Percentiles rank a stretch among this genome's conserved stretches.
These are phyloP conservation scores for Ilyonectria destructans DNA, from an alignment of 2,329 filamentous ascomycete genomes.

Conservation along the genomic window DNA sequence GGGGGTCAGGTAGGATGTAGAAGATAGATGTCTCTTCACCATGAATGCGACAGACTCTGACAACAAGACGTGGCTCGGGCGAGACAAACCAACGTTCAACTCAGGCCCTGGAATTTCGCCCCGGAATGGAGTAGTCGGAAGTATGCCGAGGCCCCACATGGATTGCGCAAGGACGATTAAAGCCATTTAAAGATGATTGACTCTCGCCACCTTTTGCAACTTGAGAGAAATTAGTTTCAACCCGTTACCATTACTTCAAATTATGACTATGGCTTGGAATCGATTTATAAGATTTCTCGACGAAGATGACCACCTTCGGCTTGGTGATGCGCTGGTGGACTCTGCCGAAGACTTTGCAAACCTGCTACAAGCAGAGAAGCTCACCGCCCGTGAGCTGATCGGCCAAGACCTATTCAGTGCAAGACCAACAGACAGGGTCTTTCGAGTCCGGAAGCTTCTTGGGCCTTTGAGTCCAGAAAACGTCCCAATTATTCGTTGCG, in stretches of 20 bases:
- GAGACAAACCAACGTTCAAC: no score
- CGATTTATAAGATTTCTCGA: slow-evolving; percentile 29
- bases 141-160: not conserved
- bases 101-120: no score
- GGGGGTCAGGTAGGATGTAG: no score
- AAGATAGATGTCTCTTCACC: no score
- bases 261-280: slow-evolving; percentile 22
- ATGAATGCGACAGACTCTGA: no score
- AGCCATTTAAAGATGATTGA: not conserved
- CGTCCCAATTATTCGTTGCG: slow-evolving; percentile 28
- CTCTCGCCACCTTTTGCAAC: not conserved
- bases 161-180: not conserved
- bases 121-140: no score
- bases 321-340: slow-evolving; percentile 20
- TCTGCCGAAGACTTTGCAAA: slow-evolving; percentile 15
- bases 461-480: slow-evolving; percentile 21
- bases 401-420: slow-evolving; percentile 20
- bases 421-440: slow-evolving; percentile 11
- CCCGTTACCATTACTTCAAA: not conserved
- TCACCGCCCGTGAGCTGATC: slow-evolving; percentile 14
- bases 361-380: slow-evolving; percentile 8
- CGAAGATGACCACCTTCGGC: slow-evolving; percentile 6
- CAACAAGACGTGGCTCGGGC: no score
- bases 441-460: slow-evolving; percentile 18
- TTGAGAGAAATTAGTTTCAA: not conserved